phyloP scores from a whole-genome alignment of 495 filamentous ascomycete species.

The Polyplosphaeria fusca region DNA sequence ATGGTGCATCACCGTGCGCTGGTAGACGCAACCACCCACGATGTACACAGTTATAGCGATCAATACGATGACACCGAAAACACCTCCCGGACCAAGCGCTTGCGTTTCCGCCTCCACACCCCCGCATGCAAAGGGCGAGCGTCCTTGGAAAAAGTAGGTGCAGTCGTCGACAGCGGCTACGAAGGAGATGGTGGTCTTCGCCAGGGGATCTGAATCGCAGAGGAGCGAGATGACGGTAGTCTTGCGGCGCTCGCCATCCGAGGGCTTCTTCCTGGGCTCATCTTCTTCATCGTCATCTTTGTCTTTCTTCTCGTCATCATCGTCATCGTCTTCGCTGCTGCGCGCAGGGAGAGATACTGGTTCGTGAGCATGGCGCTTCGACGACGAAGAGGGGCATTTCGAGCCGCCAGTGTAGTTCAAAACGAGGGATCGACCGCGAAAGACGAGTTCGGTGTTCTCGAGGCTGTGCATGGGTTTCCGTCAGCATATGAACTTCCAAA shows the following conservation, averaged over 20 bases:
- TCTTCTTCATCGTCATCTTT: slow-evolving; percentile 39
- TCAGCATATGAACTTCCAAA: slow-evolving; percentile 7
- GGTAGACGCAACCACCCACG: slow-evolving; percentile 89
- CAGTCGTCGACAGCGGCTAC: slow-evolving; percentile 82
- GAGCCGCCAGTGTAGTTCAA: slow-evolving; percentile 90
- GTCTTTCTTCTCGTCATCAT: slow-evolving; percentile 44
- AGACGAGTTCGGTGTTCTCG: slow-evolving; percentile 63
- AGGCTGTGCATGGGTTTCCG: slow-evolving; percentile 48
- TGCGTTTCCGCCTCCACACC: slow-evolving; percentile 60
- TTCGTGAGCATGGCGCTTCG: slow-evolving; percentile 25
- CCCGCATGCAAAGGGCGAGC: slow-evolving; percentile 80
- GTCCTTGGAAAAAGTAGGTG: slow-evolving; percentile 96
- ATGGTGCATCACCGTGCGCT: slow-evolving; percentile 90
- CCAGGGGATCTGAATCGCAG: slow-evolving; percentile 72
- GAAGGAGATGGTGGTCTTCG: slow-evolving; percentile 67
- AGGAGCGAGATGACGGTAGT: slow-evolving; percentile 89
- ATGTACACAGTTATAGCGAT: slow-evolving; percentile 86
- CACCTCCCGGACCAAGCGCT: slow-evolving; percentile 72
- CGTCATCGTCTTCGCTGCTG: slow-evolving; percentile 37
- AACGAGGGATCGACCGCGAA: slow-evolving; percentile 86
- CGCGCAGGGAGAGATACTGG: slow-evolving; percentile 35
- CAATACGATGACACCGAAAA: slow-evolving; percentile 87
- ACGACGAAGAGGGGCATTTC: slow-evolving; percentile 55
- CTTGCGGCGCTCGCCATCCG: slow-evolving; percentile 56
- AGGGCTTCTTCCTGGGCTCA: slow-evolving; percentile 34